Conservation (phyloP, 768 basidiomycete genomes). For the Lentinula aciculospora region DNA sequence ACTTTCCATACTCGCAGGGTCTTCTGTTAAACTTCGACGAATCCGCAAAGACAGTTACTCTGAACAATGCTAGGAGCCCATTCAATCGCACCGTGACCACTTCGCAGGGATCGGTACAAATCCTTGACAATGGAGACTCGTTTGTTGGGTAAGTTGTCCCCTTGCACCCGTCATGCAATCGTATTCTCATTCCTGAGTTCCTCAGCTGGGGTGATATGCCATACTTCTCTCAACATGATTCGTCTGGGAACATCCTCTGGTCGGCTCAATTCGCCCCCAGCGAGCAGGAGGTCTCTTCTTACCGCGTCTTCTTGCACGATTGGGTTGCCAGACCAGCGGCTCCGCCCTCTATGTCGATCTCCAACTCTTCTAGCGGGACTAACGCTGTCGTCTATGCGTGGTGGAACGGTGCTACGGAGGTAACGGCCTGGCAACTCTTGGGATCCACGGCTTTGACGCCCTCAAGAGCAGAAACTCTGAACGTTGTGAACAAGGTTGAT, state of each 20-base stretch:
- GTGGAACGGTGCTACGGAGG: background rate
- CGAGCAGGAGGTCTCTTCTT: background rate
- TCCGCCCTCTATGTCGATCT: background rate
- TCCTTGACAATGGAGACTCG: background rate
- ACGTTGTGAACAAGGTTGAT: conserved; percentile 5
- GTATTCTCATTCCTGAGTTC: background rate
- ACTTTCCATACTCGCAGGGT: background rate
- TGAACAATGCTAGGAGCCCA: background rate
- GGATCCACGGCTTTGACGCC: background rate
- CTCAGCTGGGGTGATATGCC: conserved; percentile 5
- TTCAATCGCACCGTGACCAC: background rate
- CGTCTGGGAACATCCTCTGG: background rate
- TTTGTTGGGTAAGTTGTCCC: background rate
- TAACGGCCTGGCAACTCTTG: conserved; percentile 7
- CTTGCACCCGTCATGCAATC: background rate
- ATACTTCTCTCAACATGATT: background rate
- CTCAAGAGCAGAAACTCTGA: background rate
- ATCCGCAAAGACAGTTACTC: background rate
- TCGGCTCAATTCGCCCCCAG: conserved; percentile 4
- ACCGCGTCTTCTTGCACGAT: background rate
- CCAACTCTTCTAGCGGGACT: background rate
- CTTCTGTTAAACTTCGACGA: background rate
- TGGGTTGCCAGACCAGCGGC: background rate
- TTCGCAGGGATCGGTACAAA: background rate
- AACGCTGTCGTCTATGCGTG: background rate